Base-by-base conservation (phyloP, 129 eudicot species). In the Solidago caesia region DNA sequence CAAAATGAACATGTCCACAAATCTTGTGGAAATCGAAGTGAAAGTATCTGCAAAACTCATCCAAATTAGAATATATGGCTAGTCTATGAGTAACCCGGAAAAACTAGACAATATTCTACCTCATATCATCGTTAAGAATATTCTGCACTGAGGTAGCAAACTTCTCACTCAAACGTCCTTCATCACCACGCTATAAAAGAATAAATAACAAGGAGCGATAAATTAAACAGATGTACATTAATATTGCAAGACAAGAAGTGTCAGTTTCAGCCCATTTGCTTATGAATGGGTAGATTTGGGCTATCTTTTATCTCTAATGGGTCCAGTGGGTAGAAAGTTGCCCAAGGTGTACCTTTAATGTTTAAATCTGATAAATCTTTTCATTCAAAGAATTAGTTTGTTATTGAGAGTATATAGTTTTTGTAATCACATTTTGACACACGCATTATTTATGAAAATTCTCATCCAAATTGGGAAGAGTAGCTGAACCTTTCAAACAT, bases 1-100 rank as follows among this genome's bases (percentile, higher is more conserved):
- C 91, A 75, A 94, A 88, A 68, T 91, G 92, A 16, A 83, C 64
- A 66, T 94, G 96, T 53, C 99, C 99, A 68, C 99, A 94, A 51
- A 90, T 87, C 29, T 71, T 85, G 81, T 94, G 99, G 71, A 94
- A 94, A 81, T 94, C 99, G 44, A 94, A 94, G 87, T 94, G 99
- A 84, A 87, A 48, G 75, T 94, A 94, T 79, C 99, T 94, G 77
- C 72, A 71, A 51, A 81, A 70, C 7, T 66, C 44, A 14, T 26
- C 51, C 68, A 25, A 70, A 59, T 77, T 68, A 77, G 70, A 65
- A 64, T 33, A 55, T 16, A 70, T 62, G 49, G 44, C 21, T 13
- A 15, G 2, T 26, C 25, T 15, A 64, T 13, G 9, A 51, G 10
- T 27, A 21, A 55, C 27, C 14, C 16, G n/a, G 29, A 12, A 67